phyloP scores from a whole-genome alignment of 2,329 filamentous ascomycete genomes.

The Didymella arachidicola region DNA sequence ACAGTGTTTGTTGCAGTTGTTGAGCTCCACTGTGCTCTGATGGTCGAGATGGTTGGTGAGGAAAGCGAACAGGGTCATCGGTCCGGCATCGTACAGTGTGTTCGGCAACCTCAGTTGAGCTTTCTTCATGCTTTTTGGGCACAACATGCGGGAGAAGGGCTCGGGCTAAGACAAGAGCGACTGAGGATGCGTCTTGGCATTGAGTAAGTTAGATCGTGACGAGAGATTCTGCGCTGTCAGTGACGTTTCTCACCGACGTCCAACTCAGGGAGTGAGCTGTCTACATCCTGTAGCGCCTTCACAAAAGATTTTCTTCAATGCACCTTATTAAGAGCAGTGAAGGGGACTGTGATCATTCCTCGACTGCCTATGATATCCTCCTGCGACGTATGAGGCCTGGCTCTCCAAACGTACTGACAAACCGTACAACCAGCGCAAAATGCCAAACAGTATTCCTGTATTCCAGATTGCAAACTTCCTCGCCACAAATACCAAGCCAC shows the following conservation, averaged over 20 bases:
- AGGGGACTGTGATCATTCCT: background rate
- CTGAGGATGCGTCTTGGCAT: too few relatives aligned
- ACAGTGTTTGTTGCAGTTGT: background rate
- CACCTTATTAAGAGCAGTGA: background rate
- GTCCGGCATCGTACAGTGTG: background rate
- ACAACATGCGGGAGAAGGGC: background rate
- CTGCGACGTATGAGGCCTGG: background rate
- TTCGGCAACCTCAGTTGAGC: background rate
- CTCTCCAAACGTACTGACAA: background rate
- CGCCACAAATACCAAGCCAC: constrained; percentile 23
- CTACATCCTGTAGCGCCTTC: background rate
- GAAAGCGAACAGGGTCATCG: background rate
- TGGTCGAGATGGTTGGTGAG: background rate
- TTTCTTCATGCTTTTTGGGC: background rate
- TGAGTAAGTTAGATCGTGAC: background rate
- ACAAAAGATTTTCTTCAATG: background rate
- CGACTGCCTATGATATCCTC: background rate
- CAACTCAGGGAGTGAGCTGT: background rate
- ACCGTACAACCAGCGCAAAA: constrained; percentile 6
- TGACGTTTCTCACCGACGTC: background rate
- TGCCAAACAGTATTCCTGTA: constrained; percentile 25
- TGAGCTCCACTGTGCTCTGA: background rate
- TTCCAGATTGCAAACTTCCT: constrained; percentile 33
- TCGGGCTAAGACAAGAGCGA: background rate
- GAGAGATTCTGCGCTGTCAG: background rate